Percentiles rank a stretch among this genome's conserved stretches.
phyloP scores from a whole-genome alignment of 148 eudicot species.

The Linanthus parryae region DNA sequence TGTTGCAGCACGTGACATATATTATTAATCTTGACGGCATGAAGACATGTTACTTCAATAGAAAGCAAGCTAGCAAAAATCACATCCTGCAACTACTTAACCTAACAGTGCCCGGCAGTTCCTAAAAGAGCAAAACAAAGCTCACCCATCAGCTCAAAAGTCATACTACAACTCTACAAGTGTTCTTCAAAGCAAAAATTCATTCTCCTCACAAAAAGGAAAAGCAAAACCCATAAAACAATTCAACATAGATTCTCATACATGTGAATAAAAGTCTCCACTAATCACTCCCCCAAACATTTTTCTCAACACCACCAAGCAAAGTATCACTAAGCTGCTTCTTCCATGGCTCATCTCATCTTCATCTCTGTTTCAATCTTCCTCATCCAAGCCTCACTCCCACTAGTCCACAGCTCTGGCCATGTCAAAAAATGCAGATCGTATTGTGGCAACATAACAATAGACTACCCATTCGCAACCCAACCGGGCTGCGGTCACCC shows the following conservation, averaged over 20 bases:
- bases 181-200: constrained; percentile 1
- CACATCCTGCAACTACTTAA: not conserved
- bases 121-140: constrained; percentile 1
- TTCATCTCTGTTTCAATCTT: not conserved
- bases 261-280: constrained; percentile 2
- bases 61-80: constrained; percentile 9
- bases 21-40: too few relatives aligned
- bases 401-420: not conserved
- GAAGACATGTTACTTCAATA: constrained; percentile 1
- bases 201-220: not conserved
- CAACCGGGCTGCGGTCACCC: constrained; percentile 84
- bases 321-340: not conserved
- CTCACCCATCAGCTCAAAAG: constrained; percentile 2
- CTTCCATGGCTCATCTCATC: constrained; percentile 7
- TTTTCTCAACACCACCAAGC: not conserved
- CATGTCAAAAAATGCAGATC: constrained; percentile 6
- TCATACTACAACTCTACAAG: too few relatives aligned
- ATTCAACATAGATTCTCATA: not conserved
- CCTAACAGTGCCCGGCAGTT: constrained; percentile 1
- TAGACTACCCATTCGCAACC: constrained; percentile 6
- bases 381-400: not conserved
- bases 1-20: too few relatives aligned
- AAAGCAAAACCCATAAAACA: not conserved
- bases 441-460: constrained; percentile 9
- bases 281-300: constrained; percentile 1